Conservation (phyloP, 805 yeast genomes). For the Wickerhamiella sergipiensis region DNA sequence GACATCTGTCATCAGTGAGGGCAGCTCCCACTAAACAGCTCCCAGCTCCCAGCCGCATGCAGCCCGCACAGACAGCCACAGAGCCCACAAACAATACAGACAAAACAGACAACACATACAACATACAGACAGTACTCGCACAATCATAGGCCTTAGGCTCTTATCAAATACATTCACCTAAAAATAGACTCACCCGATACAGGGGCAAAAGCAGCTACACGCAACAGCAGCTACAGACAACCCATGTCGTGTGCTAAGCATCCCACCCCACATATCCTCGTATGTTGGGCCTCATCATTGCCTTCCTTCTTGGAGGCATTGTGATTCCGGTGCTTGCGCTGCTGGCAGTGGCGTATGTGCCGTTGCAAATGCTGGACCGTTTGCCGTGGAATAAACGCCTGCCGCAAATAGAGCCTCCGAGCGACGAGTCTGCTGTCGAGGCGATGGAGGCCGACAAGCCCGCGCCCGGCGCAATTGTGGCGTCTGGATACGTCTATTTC, state of each 20-base stretch:
- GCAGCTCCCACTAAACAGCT: too few species aligned
- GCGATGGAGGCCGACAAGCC: background rate
- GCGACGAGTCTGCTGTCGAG: background rate
- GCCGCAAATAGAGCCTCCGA: background rate
- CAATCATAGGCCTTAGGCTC: too few species aligned
- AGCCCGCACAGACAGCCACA: too few species aligned
- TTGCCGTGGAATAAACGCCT: background rate
- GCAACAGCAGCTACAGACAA: too few species aligned
- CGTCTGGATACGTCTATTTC: slow-evolving; percentile 10
- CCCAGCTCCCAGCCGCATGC: too few species aligned
- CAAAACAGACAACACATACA: too few species aligned
- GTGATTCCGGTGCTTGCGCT: background rate
- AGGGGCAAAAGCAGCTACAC: too few species aligned
- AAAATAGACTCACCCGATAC: too few species aligned
- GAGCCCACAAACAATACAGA: too few species aligned
- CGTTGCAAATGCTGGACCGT: background rate
- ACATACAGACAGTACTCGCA: too few species aligned
- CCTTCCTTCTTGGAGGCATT: background rate
- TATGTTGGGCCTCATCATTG: background rate
- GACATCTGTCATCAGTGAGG: too few species aligned
- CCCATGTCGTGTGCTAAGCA: background rate
- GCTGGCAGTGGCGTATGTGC: background rate
- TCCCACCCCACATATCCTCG: background rate
- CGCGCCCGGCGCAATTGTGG: slow-evolving; percentile 9
- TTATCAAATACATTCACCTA: too few species aligned